Evolutionary conservation across 2,329 filamentous ascomycete species (phyloP).

Genomic region (Cadophora sp.): DNA sequence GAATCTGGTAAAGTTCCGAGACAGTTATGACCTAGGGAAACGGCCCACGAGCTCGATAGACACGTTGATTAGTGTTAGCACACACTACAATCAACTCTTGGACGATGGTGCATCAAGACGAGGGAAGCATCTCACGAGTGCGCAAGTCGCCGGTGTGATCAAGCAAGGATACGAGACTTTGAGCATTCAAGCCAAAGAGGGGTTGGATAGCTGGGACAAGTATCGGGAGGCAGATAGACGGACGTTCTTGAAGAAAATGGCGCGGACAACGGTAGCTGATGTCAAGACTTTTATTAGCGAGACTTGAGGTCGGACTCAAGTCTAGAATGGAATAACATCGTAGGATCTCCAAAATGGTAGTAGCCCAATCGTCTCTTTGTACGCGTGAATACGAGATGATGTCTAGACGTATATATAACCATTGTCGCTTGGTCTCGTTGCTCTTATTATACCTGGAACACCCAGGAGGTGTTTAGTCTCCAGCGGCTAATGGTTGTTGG

Average conservation of each 20-base stretch:
- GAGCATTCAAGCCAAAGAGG: conserved; percentile 88
- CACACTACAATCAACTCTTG: conserved; percentile 87
- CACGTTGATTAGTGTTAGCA: conserved; percentile 80
- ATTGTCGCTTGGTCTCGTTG: background rate
- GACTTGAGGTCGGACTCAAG: conserved; percentile 26
- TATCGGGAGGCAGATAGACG: conserved; percentile 90
- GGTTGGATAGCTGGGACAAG: conserved; percentile 82
- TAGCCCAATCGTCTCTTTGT: background rate
- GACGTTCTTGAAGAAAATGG: conserved; percentile 84
- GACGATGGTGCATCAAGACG: conserved; percentile 60
- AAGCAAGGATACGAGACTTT: conserved; percentile 96
- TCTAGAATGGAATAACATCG: conserved; percentile 7
- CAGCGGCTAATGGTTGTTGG: background rate
- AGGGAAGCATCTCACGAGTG: conserved; percentile 76
- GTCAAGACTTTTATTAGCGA: conserved; percentile 52
- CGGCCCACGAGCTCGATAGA: conserved; percentile 76
- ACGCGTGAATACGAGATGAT: background rate
- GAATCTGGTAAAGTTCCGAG: conserved; percentile 79
- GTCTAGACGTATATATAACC: background rate
- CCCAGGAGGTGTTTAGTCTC: background rate
- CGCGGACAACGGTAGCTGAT: conserved; percentile 78
- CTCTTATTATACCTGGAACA: background rate
- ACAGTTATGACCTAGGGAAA: conserved; percentile 70
- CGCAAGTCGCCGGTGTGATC: conserved; percentile 88
- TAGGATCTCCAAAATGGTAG: background rate